Base-by-base conservation (phyloP, 257 asterid species). In the Ballota nigra region DNA sequence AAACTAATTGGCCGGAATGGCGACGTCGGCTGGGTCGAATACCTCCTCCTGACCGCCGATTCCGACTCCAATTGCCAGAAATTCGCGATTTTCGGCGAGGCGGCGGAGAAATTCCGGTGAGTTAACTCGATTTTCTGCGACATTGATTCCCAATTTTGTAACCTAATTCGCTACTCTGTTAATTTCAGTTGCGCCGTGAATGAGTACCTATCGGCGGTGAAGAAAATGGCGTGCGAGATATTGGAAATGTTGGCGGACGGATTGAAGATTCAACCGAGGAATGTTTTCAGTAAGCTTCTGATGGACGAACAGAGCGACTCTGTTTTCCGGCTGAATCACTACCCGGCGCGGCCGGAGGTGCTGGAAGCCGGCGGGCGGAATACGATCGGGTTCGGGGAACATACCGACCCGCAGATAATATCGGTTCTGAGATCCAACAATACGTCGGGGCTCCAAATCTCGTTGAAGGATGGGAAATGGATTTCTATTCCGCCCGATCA, bases 341-440 rank as follows among this genome's bases (percentile, higher is more conserved):
- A 92, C 68, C 96, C 97, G 4, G 86, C 92, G 11, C 79, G 83
- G 79, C 82, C 86, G 2, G 86, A 85, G 8, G 23, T 11, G 29
- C 62, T 65, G 73, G 86, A 82, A 19, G 13, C 79, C 62, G 71
- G 34, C 56, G 81, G 68, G 29, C 47, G 61, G 70, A 70, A 82
- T 70, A 5, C 83, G 66, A 86, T 86, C 45, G 97, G 96, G 5
- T 91, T 91, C 49, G 95, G 96, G 9, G 96, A 81, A 26, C 97
- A 91, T 22, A 91, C 96, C 0, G 96, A 91, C 82, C 97, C 97
- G 31, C 97, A 92, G 78, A 85, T 92, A 77, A 92, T 92, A 3
- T 87, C 98, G 1, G 90, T 89, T 40, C 69, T 92, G 58, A 76
- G 98, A 78, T 92, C 98, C 49, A 89, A 92, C 84, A 82, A 89